Evolutionary conservation across 2,329 filamentous ascomycete species (phyloP), one percentile per base, ranked within the genome.

Genomic region (Hypocreales sp.): DNA sequence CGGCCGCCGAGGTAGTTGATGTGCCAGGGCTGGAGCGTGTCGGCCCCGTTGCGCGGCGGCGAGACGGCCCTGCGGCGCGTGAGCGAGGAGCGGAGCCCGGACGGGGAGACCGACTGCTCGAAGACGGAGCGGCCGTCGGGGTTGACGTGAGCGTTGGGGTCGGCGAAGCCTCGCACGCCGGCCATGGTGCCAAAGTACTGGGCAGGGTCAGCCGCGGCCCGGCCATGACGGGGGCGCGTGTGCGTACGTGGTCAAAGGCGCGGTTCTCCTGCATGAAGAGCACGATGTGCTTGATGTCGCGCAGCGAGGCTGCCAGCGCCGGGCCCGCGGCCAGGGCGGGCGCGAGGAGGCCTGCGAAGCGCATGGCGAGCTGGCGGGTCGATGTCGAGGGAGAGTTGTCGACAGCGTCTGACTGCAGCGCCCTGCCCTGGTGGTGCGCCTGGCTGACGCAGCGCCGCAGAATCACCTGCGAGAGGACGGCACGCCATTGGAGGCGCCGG

Each of bases 121-220:
- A 57, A 67, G 9, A 62, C 52, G 2, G 58, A 47, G 17, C 43
- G 44, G 11, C 56, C 55, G 35, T 56, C 51, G 3, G 27, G 26
- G 22, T 42, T 41, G 27, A 40, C 29, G 20, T 39, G 40, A 15
- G 38, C 35, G 15, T 42, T 41, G 7, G 52, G 36, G 33, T 69
- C 64, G 24, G 59, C 61, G 42, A 69, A 67, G 8, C 63, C 63
- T 22, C 64, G 55, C 14, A 67, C 56, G 19, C 61, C 62, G 11
- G 60, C 54, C 60, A 66, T 64, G 4, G 60, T 62, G 3, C 61
- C 63, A 40, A 64, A 66, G 35, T 66, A 67, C 56, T 67, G 39
- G n/a, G n/a, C 18, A 5, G 13, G 3, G 5, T 18, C 4, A 5
- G 22, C 11, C 9, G 11, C 7, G 17, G 12, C 6, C 16, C 13